phyloP scores from a whole-genome alignment of 108 stramenopile species.

The Pelagomonas calceolata region DNA sequence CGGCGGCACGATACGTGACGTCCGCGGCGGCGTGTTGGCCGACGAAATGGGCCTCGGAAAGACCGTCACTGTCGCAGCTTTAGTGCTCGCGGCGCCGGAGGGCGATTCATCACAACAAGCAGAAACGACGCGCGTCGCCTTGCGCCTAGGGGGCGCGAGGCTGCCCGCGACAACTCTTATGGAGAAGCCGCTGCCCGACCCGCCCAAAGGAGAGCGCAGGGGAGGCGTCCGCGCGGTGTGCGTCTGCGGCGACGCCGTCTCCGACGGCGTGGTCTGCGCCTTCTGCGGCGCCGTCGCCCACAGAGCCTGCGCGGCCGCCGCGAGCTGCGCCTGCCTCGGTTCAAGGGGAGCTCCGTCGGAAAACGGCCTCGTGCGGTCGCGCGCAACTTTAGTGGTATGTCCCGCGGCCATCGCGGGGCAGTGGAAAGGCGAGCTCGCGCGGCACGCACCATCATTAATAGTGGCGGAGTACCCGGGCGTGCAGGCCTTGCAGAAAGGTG shows the following conservation, averaged over 20 bases:
- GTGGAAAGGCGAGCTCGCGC: background rate
- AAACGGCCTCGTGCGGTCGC: too few relatives aligned
- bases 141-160: too few relatives aligned
- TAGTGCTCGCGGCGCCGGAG: slow-evolving; percentile 10
- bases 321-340: background rate
- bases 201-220: too few relatives aligned
- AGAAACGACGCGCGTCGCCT: too few relatives aligned
- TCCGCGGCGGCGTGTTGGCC: slow-evolving; percentile 17
- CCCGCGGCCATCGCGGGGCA: background rate
- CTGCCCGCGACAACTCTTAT: too few relatives aligned
- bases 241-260: too few relatives aligned
- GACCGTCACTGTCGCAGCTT: slow-evolving; percentile 22
- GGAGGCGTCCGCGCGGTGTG: too few relatives aligned
- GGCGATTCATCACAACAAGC: background rate
- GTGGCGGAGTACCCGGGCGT: background rate
- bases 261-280: background rate
- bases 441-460: background rate
- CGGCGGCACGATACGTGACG: background rate
- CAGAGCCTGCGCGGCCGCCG: background rate
- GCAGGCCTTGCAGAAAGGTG: background rate
- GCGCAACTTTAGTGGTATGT: background rate
- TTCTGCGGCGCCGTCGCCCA: slow-evolving; percentile 1
- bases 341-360: too few relatives aligned
- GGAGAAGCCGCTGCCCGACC: too few relatives aligned
- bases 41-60: slow-evolving; percentile 39